Conservation (phyloP, 169 alveolate species). For the Cryptosporidium felis region DNA sequence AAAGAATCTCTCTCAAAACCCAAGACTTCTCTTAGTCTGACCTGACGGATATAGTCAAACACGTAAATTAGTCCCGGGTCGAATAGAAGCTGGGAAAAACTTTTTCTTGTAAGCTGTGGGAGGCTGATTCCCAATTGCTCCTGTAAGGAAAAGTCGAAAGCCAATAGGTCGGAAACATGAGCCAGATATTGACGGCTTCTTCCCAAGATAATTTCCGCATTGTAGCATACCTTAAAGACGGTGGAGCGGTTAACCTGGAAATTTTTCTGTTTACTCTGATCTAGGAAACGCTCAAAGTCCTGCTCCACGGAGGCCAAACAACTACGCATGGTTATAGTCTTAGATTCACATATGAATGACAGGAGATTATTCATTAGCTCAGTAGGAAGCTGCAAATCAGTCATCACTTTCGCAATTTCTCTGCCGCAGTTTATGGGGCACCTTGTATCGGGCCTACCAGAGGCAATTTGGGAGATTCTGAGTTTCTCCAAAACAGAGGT, state of each 20-base stretch:
- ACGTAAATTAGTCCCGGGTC: conserved; percentile 13
- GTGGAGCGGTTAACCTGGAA: conserved; percentile 1
- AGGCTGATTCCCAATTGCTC: conserved; percentile 19
- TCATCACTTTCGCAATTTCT: not conserved
- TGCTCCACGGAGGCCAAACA: conserved; percentile 16
- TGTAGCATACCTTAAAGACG: conserved; percentile 9
- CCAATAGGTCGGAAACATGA: conserved; percentile 15
- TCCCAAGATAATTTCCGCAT: conserved; percentile 4
- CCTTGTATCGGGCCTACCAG: not conserved
- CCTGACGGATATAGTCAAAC: conserved; percentile 6
- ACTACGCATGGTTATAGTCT: not conserved
- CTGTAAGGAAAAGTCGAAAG: conserved; percentile 17
- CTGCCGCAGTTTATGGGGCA: conserved; percentile 18
- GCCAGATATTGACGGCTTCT: conserved; percentile 8
- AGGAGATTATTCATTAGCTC: not conserved
- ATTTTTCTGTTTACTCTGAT: not conserved
- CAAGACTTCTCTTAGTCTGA: not conserved
- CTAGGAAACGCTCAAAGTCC: not conserved
- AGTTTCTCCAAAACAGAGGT: not conserved
- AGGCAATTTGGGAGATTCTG: not conserved
- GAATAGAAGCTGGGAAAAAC: not conserved
- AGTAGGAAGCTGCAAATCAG: not conserved
- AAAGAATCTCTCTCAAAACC: not conserved
- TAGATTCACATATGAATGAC: not conserved
- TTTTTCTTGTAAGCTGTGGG: not conserved